Percentiles rank a stretch among this genome's conserved stretches.
Evolutionary conservation across 108 stramenopile species (phyloP).

Genomic region (Pseudonitzschia delicatissima): DNA sequence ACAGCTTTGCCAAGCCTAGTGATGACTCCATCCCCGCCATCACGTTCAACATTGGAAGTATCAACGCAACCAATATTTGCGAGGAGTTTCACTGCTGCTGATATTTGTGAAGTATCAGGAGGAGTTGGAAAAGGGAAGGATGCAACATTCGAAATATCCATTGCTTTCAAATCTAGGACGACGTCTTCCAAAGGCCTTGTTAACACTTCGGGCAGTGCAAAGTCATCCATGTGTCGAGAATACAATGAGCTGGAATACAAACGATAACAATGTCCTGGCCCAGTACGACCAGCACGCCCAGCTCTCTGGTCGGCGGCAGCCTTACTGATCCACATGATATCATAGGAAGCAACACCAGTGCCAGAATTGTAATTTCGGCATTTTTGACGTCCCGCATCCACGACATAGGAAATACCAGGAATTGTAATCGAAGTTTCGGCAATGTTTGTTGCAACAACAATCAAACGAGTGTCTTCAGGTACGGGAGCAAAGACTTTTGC

Average conservation of each 20-base stretch:
- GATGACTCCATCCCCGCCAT: constrained; percentile 75
- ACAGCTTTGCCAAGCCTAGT: constrained; percentile 76
- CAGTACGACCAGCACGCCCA: constrained; percentile 94
- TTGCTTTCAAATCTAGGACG: constrained; percentile 87
- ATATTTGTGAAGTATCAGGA: constrained; percentile 66
- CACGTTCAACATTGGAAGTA: constrained; percentile 52
- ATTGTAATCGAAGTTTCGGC: constrained; percentile 93
- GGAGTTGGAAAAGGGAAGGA: constrained; percentile 71
- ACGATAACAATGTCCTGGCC: constrained; percentile 97
- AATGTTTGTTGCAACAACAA: constrained; percentile 97
- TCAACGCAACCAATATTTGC: constrained; percentile 81
- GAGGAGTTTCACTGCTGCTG: constrained; percentile 69
- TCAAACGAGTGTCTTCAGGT: constrained; percentile 84
- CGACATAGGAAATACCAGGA: constrained; percentile 90
- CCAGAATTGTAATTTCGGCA: constrained; percentile 79
- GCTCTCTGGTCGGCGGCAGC: constrained; percentile 97
- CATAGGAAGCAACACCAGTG: constrained; percentile 86
- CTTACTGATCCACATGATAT: constrained; percentile 95
- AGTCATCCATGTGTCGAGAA: constrained; percentile 79
- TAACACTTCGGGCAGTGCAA: constrained; percentile 83
- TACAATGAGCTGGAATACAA: constrained; percentile 93
- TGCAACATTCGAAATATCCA: constrained; percentile 72
- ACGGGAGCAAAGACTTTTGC: constrained; percentile 87
- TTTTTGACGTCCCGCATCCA: constrained; percentile 97
- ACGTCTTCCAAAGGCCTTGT: constrained; percentile 87